Base-by-base conservation (phyloP, 805 yeast genomes). In the Lachancea fermentati region DNA sequence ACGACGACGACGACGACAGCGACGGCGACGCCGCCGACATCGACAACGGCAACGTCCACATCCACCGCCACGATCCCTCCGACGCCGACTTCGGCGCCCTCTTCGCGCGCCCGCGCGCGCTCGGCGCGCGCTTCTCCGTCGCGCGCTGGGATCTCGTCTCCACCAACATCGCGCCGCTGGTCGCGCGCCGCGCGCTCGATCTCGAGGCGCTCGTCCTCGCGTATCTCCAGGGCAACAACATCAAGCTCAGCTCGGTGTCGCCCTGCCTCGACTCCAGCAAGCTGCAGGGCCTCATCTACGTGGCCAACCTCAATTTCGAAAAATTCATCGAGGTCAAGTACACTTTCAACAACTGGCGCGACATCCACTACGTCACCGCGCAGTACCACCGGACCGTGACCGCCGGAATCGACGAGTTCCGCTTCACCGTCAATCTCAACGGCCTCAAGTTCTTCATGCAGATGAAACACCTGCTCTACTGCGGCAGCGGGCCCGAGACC, bases 261-360 rank as follows among this genome's bases (percentile, higher is more conserved):
- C 14, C 41, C 4, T 32, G 43, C 17, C 37, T 47, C 36, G 46
- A 39, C 30, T 45, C 47, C 29, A 51, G 51, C 30, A 52, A 51
- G 36, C 24, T 62, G 8, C 37, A 35, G 16, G 64, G 65, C 13
- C 44, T 47, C 34, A 43, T 62, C 13, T 48, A 52, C 29, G 65
- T 57, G 19, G 52, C 55, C 25, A 62, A 62, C 45, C 41, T 62
- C 36, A 54, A 51, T 41, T 62, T 55, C 43, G 66, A 62, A 42
- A 62, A 62, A 42, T 48, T 48, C 28, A 48, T 60, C 28, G 61
- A 60, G 43, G 43, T 61, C 38, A 62, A 62, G 42, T 56, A 57
- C 36, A 54, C 63, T 16, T 60, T 60, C 34, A 56, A 62, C 44
- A 40, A 48, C 19, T 62, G 67, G 67, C 47, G 46, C 16, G 56